Percentiles rank a stretch among this genome's conserved stretches.
Conservation (phyloP, 768 basidiomycete genomes). For the Xanthoconium purpureum region DNA sequence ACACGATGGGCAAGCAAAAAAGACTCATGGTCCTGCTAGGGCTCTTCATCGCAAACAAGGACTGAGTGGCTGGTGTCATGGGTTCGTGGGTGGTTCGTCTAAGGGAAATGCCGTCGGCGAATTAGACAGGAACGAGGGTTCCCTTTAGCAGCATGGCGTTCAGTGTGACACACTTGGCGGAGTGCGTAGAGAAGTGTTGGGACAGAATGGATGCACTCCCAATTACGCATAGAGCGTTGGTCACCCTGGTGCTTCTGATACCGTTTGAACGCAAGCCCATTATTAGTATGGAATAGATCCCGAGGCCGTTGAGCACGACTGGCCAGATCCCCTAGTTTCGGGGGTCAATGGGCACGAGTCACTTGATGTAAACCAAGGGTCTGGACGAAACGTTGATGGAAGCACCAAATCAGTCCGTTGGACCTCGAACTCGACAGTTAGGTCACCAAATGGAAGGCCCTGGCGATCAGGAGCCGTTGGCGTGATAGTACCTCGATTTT, state of each 20-base stretch:
- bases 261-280: constrained; percentile 3
- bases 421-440: constrained; percentile 22
- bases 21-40: background rate
- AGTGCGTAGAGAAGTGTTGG: constrained; percentile 28
- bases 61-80: constrained; percentile 2
- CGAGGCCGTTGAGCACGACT: constrained; percentile 7
- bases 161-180: constrained; percentile 6
- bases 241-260: constrained; percentile 25
- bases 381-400: constrained; percentile 11
- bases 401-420: constrained; percentile 2
- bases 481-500: constrained; percentile 18
- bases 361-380: constrained; percentile 19
- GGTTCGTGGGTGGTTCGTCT: constrained; percentile 4
- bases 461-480: constrained; percentile 26
- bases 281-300: constrained; percentile 8
- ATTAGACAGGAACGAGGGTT: constrained; percentile 7
- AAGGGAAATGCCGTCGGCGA: constrained; percentile 6
- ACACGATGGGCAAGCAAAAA: background rate
- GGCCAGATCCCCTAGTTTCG: constrained; percentile 17
- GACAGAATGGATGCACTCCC: constrained; percentile 27
- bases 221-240: constrained; percentile 14
- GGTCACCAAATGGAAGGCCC: constrained; percentile 30
- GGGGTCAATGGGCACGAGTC: constrained; percentile 11
- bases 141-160: constrained; percentile 7
- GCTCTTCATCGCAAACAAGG: background rate